Conservation (phyloP, 257 asterid species). For the Fraxinus cuspidata region DNA sequence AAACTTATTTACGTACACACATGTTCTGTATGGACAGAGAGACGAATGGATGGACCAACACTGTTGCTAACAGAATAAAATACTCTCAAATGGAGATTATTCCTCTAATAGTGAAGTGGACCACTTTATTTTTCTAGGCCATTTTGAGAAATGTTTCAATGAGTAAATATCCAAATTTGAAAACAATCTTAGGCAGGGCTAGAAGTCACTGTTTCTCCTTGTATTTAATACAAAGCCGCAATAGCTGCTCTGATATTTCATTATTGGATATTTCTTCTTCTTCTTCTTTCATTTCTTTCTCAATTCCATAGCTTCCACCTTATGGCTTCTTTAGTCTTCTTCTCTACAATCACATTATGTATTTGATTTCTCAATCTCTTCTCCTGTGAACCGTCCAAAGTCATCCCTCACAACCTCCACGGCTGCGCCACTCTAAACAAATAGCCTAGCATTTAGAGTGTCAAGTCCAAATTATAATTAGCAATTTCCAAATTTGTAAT, state of each 20-base stretch:
- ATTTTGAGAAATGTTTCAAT: too few species aligned
- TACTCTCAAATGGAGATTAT: too few species aligned
- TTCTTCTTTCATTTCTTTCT: constrained; percentile 11
- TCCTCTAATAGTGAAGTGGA: too few species aligned
- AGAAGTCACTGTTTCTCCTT: background rate
- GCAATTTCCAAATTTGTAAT: too few species aligned
- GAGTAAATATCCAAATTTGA: too few species aligned
- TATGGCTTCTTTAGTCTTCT: background rate
- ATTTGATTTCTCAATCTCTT: constrained; percentile 13
- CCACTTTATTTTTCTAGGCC: too few species aligned
- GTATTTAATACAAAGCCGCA: background rate
- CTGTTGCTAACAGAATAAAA: too few species aligned
- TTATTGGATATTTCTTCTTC: constrained; percentile 12
- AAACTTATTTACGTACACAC: too few species aligned
- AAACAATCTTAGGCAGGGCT: background rate
- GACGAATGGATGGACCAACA: too few species aligned
- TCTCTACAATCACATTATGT: constrained; percentile 18
- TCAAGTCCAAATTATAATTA: too few species aligned
- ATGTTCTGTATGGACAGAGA: too few species aligned
- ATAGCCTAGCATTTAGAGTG: constrained; percentile 18
- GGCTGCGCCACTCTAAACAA: constrained; percentile 19
- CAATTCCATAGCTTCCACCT: background rate
- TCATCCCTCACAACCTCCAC: constrained; percentile 26
- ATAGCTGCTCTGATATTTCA: constrained; percentile 19
- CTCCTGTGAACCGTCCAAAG: constrained; percentile 11